Evolutionary conservation across 2,329 filamentous ascomycete genomes (phyloP), one percentile per base, ranked within the genome.

Genomic region (Pseudophaeomoniella oleicola): DNA sequence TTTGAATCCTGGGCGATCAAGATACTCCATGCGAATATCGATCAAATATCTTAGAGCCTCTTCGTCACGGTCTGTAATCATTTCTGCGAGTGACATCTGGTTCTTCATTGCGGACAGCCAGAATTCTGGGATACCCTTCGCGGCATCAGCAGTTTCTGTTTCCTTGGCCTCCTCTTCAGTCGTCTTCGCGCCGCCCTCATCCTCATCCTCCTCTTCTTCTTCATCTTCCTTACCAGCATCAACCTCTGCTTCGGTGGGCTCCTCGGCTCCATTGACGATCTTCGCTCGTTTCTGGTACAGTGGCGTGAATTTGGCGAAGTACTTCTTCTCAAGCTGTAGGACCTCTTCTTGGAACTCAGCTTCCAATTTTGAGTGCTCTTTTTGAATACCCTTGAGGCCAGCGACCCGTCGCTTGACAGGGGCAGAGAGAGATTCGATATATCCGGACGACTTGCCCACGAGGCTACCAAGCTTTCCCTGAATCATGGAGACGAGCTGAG

Each of bases 81-180:
- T 94, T 65, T 98, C 92, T 39, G 88, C 85, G 39, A 98, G 78
- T 18, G 87, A 93, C 53, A 90, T 76, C 60, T 94, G 88, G 71
- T 98, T 98, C 75, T 98, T 98, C 88, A 98, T 96, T 50, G 92
- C 88, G 43, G 88, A 94, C 35, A 98, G 72, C 90, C 90, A 98
- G 73, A 98, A 98, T 65, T 98, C 90, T 44, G 90, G 90, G 44
- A 98, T 94, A 61, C 90, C 90, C 52, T 76, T 70, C 46, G 80
- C 63, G 38, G 67, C 59, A 44, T 68, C 63, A 35, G 57, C 58
- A 27, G 60, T 46, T 34, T 59, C 65, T 38, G 63, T 57, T 19
- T 64, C 57, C 35, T 68, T 55, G 47, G 73, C 67, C 45, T 77
- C 69, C 36, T 68, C 62, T 44, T 76, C 66, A 53, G 77, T 71